Percentiles rank a stretch among this genome's conserved stretches.
Conservation (phyloP, 2,329 filamentous ascomycete genomes). For the Talaromyces rugulosus region DNA sequence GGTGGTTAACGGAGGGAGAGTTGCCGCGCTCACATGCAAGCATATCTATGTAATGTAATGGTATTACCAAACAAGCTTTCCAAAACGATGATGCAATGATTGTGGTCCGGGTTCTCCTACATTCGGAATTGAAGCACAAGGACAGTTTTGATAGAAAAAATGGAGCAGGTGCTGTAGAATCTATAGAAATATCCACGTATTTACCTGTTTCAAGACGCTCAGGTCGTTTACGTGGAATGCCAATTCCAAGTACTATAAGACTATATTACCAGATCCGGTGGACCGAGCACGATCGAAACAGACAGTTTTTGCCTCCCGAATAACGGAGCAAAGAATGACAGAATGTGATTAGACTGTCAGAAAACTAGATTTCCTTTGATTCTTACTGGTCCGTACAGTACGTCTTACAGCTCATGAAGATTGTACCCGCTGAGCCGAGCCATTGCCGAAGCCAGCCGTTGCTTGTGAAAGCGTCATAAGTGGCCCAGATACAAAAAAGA, state of each 20-base stretch:
- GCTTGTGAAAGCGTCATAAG: slow-evolving; percentile 26
- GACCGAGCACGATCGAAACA: not conserved
- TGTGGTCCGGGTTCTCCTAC: not conserved
- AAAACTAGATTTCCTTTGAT: not conserved
- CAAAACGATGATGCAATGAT: not conserved
- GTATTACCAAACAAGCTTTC: not conserved
- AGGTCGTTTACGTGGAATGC: not conserved
- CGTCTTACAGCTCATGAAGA: not conserved
- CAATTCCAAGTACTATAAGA: not conserved
- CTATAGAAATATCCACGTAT: not conserved
- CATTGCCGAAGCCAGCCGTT: slow-evolving; percentile 32
- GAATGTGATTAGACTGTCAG: not conserved
- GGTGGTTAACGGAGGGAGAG: not conserved
- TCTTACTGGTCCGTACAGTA: slow-evolving; percentile 20
- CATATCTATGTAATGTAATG: not conserved
- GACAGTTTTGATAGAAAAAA: not conserved
- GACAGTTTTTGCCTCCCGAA: not conserved
- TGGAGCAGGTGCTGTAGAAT: not conserved
- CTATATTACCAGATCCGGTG: not conserved
- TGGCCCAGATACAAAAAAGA: slow-evolving; percentile 6
- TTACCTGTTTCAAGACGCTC: not conserved
- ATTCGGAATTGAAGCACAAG: not conserved
- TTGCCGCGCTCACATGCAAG: slow-evolving; percentile 9
- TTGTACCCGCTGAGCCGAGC: slow-evolving; percentile 36
- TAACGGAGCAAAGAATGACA: not conserved